A percentile compares a stretch with the other conserved stretches of the same genome.
Conservation (phyloP, 106 monocot genomes). For the Iris macrosiphon region DNA sequence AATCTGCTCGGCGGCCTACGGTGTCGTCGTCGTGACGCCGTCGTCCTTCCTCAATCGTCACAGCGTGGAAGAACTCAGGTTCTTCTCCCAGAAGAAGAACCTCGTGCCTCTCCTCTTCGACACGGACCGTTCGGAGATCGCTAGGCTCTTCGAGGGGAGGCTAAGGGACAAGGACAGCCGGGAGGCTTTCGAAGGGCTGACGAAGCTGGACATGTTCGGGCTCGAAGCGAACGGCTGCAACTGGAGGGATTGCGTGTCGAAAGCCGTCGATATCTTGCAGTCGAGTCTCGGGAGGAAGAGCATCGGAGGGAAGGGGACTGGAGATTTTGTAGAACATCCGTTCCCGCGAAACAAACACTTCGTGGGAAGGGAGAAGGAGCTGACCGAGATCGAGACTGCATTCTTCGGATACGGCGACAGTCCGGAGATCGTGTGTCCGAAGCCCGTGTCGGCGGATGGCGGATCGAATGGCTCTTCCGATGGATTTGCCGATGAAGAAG, state of each 20-base stretch:
- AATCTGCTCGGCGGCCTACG: constrained; percentile 71
- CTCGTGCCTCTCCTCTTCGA: constrained; percentile 73
- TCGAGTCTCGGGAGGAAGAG: constrained; percentile 64
- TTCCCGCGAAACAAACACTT: constrained; percentile 65
- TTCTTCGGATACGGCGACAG: constrained; percentile 61
- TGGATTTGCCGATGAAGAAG: constrained; percentile 80
- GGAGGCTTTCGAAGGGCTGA: constrained; percentile 67
- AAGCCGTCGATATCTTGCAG: constrained; percentile 39
- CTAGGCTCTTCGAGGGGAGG: constrained; percentile 40
- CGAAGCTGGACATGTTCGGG: constrained; percentile 43
- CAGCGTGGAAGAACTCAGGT: constrained; percentile 73
- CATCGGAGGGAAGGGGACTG: constrained; percentile 25
- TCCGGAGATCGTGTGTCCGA: constrained; percentile 23
- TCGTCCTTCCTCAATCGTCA: constrained; percentile 58
- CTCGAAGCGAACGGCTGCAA: constrained; percentile 70
- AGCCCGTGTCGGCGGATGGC: constrained; percentile 13
- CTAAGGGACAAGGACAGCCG: constrained; percentile 55
- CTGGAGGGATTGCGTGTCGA: constrained; percentile 68
- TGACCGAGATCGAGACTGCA: constrained; percentile 63
- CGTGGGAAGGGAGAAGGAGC: constrained; percentile 83
- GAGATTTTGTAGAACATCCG: constrained; percentile 43
- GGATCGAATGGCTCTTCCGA: constrained; percentile 45
- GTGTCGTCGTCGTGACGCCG: constrained; percentile 54
- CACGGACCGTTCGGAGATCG: constrained; percentile 48
- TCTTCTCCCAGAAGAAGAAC: constrained; percentile 95